Evolutionary conservation across 129 eudicot species (phyloP).

Genomic region (Scalesia atractyloides): DNA sequence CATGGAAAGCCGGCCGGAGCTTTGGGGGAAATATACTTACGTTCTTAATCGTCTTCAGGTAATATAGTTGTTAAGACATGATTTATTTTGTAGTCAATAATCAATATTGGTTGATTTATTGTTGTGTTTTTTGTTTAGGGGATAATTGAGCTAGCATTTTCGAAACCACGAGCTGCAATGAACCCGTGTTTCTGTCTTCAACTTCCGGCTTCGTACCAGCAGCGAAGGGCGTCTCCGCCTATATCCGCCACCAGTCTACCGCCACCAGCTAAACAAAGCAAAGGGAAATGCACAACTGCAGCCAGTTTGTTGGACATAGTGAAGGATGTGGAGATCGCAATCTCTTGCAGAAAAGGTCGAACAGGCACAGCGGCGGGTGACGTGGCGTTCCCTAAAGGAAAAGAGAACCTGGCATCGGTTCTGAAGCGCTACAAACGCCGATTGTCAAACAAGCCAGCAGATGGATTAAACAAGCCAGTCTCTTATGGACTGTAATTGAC

Average conservation of each 20-base stretch:
- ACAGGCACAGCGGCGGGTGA: slow-evolving; percentile 99
- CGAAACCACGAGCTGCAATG: slow-evolving; percentile 68
- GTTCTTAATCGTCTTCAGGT: slow-evolving; percentile 99
- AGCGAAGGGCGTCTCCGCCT: slow-evolving; percentile 56
- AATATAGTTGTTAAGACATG: not conserved
- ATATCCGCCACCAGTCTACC: slow-evolving; percentile 58
- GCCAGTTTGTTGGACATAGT: slow-evolving; percentile 68
- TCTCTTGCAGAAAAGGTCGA: slow-evolving; percentile 87
- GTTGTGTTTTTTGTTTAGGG: slow-evolving; percentile 50
- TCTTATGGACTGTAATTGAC: slow-evolving; percentile 32
- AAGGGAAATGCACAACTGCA: slow-evolving; percentile 74
- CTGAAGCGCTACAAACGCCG: slow-evolving; percentile 88
- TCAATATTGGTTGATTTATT: not conserved
- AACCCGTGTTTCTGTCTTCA: slow-evolving; percentile 91
- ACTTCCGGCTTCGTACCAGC: slow-evolving; percentile 58
- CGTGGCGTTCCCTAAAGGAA: slow-evolving; percentile 92
- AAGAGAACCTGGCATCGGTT: slow-evolving; percentile 91
- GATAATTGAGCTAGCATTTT: slow-evolving; percentile 72
- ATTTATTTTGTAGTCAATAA: not conserved
- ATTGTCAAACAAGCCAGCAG: slow-evolving; percentile 55
- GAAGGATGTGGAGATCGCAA: slow-evolving; percentile 87
- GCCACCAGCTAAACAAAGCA: slow-evolving; percentile 63
- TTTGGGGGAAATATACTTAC: slow-evolving; percentile 95
- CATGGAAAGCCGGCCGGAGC: slow-evolving; percentile 95
- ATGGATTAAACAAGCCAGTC: slow-evolving; percentile 36